Percentiles rank a stretch among this genome's conserved stretches.
Conservation (phyloP, 2,329 filamentous ascomycete genomes). For the Podosphaera aphanis region DNA sequence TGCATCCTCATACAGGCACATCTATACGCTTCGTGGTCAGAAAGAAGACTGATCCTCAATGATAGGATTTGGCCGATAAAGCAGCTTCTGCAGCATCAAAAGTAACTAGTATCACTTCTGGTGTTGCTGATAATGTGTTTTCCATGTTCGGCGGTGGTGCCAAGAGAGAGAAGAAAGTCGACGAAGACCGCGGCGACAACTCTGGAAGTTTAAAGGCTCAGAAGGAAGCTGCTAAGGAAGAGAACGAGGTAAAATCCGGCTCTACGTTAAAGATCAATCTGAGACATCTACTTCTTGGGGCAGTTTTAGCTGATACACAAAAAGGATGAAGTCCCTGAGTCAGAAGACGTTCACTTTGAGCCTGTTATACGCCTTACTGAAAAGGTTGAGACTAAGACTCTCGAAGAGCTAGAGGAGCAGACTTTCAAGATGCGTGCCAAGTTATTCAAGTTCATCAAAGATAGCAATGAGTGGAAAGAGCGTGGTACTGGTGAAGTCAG, state of each 20-base stretch:
- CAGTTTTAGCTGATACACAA: background rate
- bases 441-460: slow-evolving; percentile 93
- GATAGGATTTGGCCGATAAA: too few species aligned
- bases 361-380: slow-evolving; percentile 89
- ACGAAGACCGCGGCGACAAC: slow-evolving; percentile 60
- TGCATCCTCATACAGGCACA: too few species aligned
- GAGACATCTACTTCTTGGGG: background rate
- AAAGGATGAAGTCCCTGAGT: slow-evolving; percentile 56
- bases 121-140: slow-evolving; percentile 46
- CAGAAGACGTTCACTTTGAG: slow-evolving; percentile 88
- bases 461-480: slow-evolving; percentile 95
- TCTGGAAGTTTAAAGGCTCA: slow-evolving; percentile 68
- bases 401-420: slow-evolving; percentile 95
- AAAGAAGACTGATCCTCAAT: too few species aligned
- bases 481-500: slow-evolving; percentile 89
- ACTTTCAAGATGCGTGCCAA: slow-evolving; percentile 99
- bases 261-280: background rate
- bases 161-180: slow-evolving; percentile 93
- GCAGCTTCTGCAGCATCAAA: slow-evolving; percentile 2
- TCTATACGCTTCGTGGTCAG: too few species aligned
- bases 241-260: background rate
- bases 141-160: slow-evolving; percentile 97
- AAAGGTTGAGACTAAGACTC: slow-evolving; percentile 91
- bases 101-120: slow-evolving; percentile 17
- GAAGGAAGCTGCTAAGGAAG: slow-evolving; percentile 15